Conservation (phyloP, 2,329 filamentous ascomycete genomes). For the Metarhizium album region DNA sequence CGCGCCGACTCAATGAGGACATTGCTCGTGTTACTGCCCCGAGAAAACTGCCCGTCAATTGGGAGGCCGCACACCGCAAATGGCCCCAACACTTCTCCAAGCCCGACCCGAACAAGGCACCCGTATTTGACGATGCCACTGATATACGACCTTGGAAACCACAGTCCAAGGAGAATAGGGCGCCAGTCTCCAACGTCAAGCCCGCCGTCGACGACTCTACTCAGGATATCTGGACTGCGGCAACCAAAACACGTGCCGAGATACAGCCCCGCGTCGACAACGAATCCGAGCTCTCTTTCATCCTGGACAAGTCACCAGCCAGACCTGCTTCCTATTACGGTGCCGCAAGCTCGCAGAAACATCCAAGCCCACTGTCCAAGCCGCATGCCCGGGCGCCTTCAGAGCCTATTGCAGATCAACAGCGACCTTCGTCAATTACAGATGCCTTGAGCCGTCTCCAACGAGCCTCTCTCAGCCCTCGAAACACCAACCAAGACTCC, state of each 20-base stretch:
- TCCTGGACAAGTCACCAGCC: conserved; percentile 29
- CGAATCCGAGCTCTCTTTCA: conserved; percentile 38
- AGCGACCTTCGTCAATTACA: conserved; percentile 21
- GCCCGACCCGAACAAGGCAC: conserved; percentile 22
- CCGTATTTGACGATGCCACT: conserved; percentile 19
- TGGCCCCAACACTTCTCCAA: conserved; percentile 41
- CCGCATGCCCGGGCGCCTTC: conserved; percentile 22
- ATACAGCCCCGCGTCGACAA: conserved; percentile 45
- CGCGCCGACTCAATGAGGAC: conserved; percentile 38
- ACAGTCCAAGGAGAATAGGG: conserved; percentile 36
- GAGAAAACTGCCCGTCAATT: conserved; percentile 30
- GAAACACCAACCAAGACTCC: conserved; percentile 15
- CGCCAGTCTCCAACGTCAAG: conserved; percentile 22
- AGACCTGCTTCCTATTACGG: conserved; percentile 16
- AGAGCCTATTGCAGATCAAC: conserved; percentile 12
- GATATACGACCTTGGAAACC: conserved; percentile 26
- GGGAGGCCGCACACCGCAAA: conserved; percentile 35
- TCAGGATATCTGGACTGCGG: conserved; percentile 28
- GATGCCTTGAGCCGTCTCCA: conserved; percentile 25
- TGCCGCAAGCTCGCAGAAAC: conserved; percentile 18
- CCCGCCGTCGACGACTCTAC: conserved; percentile 30
- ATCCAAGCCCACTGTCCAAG: conserved; percentile 28
- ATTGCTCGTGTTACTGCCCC: conserved; percentile 32
- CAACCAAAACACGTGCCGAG: conserved; percentile 32
- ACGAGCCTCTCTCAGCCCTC: conserved; percentile 24